Evolutionary conservation across 2,329 filamentous ascomycete genomes (phyloP).

Genomic region (Diaporthe caulivora): DNA sequence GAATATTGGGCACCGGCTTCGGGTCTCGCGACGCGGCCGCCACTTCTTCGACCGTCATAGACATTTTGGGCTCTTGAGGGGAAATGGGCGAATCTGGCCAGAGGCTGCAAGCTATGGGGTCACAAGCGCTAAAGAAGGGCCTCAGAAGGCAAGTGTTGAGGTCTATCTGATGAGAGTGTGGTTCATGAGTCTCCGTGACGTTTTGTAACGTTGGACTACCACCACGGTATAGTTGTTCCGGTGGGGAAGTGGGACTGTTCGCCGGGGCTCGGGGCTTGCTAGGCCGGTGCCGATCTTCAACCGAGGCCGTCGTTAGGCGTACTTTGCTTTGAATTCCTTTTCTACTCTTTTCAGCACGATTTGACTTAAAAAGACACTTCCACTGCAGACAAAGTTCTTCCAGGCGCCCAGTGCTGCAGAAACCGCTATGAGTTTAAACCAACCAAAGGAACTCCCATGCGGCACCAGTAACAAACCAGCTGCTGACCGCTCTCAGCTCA

Average conservation of each 20-base stretch:
- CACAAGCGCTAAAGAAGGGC: not conserved
- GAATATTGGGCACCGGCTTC: conserved; percentile 53
- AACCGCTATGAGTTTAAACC: not conserved
- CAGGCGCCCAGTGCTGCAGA: not conserved
- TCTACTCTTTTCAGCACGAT: not conserved
- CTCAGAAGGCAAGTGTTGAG: not conserved
- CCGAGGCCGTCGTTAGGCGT: not conserved
- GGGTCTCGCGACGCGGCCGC: conserved; percentile 50
- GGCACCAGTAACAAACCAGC: not conserved
- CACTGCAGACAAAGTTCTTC: too few species aligned
- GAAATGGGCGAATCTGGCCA: not conserved
- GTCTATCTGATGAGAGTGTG: not conserved
- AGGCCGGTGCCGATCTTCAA: conserved; percentile 16
- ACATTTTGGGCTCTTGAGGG: conserved; percentile 48
- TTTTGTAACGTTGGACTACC: not conserved
- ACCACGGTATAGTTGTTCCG: not conserved
- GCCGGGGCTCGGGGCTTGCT: conserved; percentile 2
- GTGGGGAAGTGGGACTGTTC: conserved; percentile 24
- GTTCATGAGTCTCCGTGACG: not conserved
- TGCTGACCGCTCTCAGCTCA: not conserved
- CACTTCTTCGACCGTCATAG: conserved; percentile 52
- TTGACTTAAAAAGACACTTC: too few species aligned
- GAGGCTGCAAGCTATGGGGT: too few species aligned
- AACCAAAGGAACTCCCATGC: too few species aligned
- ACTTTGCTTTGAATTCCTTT: not conserved